Evolutionary conservation across 2,329 filamentous ascomycete species (phyloP), one percentile per base, ranked within the genome.

Genomic region (Pseudogymnoascus sp.): DNA sequence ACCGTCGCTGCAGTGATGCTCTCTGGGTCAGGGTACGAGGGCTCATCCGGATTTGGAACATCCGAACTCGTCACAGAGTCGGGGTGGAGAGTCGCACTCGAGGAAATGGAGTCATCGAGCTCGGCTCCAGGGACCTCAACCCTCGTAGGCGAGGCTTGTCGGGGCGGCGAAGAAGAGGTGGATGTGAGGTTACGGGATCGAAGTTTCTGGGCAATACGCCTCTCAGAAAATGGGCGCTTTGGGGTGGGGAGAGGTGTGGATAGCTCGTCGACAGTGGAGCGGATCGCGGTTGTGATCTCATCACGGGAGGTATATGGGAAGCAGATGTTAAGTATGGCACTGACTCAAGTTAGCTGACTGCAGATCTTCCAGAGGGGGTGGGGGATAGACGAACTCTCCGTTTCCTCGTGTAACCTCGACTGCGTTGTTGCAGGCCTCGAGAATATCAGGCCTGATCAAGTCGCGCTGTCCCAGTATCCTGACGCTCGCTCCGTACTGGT

Each of bases 271-370:
- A 99, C 92, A 0, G 93, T 97, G 43, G 87, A 85, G 66, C 90
- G 88, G 67, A 99, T 90, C 5, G 93, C 91, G 2, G 89, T 86
- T 0, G 93, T 95, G 68, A 99, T 97, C 73, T 99, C 94, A 71
- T 96, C 92, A 66, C 94, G 84, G 4, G 92, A 96, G 0, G 94
- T 97, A 72, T 99, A 99, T 0, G 94, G 94, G 71, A 97, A 97
- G 78, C 94, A 99, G 66, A 99, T 92, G 73, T 99, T 99, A 60
- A 99, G 79, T 31, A 89, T 81, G 43, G 86, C 84, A 64, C 80
- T 82, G 66, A 16, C 23, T 6, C 55, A 41, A 26, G 61, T 71
- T 63, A 69, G 64, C 10, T 6, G 12, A 59, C 6, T 14, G 21
- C 7, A 31, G 37, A 7, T 16, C 16, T 11, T 49, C 43, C n/a